A percentile compares a stretch with the other conserved stretches of the same genome.
Evolutionary conservation across 768 basidiomycete species (phyloP).

Genomic region (Kwoniella sp.): DNA sequence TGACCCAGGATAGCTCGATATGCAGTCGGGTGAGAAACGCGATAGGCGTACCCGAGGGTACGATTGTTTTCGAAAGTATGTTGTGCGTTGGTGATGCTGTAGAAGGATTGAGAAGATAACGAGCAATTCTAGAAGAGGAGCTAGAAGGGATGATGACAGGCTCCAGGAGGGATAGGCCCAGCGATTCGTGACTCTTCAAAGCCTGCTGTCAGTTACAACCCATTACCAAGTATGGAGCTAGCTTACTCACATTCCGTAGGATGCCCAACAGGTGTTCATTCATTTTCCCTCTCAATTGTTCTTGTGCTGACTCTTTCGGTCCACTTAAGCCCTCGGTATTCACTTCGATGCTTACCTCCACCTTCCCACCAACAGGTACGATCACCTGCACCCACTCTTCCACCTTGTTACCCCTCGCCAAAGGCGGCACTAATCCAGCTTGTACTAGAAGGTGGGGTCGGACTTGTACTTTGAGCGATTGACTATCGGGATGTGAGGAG

Average conservation of each 20-base stretch:
- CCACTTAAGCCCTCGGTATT: slow-evolving; percentile 3
- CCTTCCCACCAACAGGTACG: slow-evolving; percentile 34
- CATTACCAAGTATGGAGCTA: too few species aligned
- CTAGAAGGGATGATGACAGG: neutral
- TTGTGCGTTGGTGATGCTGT: slow-evolving; percentile 19
- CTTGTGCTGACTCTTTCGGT: neutral
- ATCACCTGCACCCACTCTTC: slow-evolving; percentile 36
- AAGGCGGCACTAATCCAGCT: slow-evolving; percentile 20
- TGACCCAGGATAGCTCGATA: slow-evolving; percentile 21
- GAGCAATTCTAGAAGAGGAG: neutral
- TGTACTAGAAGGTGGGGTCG: slow-evolving; percentile 28
- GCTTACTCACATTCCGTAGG: slow-evolving; percentile 3
- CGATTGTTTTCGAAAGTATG: slow-evolving; percentile 13
- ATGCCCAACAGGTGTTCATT: neutral
- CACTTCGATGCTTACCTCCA: slow-evolving; percentile 23
- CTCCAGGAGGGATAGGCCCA: neutral
- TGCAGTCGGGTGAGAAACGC: slow-evolving; percentile 20
- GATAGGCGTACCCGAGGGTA: slow-evolving; percentile 19
- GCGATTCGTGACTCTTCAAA: neutral
- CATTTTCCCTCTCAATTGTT: neutral
- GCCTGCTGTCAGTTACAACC: too few species aligned
- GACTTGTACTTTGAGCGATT: slow-evolving; percentile 26
- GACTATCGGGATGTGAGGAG: neutral
- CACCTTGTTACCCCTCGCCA: slow-evolving; percentile 21
- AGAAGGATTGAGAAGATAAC: slow-evolving; percentile 8